These are phyloP conservation scores for Cladosporium colombiae DNA, from an alignment of 2,329 filamentous ascomycete genomes.

Conservation along the genomic window DNA sequence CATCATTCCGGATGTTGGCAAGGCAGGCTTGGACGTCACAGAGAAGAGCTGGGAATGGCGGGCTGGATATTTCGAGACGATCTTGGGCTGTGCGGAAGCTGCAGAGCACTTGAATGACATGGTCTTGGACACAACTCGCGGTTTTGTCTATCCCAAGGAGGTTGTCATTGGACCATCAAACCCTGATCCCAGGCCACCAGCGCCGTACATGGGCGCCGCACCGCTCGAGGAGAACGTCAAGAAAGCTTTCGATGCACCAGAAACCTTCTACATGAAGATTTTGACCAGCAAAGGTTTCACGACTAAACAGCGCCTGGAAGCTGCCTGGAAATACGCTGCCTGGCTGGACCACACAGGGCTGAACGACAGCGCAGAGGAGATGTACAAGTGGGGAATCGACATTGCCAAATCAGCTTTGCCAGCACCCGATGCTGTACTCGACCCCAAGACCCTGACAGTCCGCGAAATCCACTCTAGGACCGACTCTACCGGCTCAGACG, in stretches of 20 bases:
- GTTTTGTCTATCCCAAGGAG: conserved; percentile 68
- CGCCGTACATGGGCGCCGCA: conserved; percentile 61
- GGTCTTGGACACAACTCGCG: conserved; percentile 67
- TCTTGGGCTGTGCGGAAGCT: conserved; percentile 74
- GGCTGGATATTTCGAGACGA: conserved; percentile 77
- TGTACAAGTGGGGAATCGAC: conserved; percentile 75
- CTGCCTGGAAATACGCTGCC: conserved; percentile 78
- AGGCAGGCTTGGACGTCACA: conserved; percentile 66
- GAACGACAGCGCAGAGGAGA: conserved; percentile 65
- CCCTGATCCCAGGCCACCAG: conserved; percentile 72
- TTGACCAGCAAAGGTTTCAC: conserved; percentile 78
- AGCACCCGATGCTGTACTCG: conserved; percentile 49
- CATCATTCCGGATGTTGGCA: conserved; percentile 54
- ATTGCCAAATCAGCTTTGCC: conserved; percentile 64
- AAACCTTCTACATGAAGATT: conserved; percentile 78
- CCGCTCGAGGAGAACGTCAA: conserved; percentile 76
- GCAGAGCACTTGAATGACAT: conserved; percentile 82
- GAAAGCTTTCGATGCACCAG: conserved; percentile 67
- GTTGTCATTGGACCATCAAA: conserved; percentile 82
- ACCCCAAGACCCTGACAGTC: conserved; percentile 62
- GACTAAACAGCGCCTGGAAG: conserved; percentile 75
- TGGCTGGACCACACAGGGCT: conserved; percentile 79
- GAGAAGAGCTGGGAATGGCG: conserved; percentile 81
- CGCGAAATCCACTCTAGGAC: conserved; percentile 18
- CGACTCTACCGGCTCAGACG: conserved; percentile 37